Evolutionary conservation across 371 early-diverging fungal genomes (phyloP).

Genomic region (Mortierella sp.): DNA sequence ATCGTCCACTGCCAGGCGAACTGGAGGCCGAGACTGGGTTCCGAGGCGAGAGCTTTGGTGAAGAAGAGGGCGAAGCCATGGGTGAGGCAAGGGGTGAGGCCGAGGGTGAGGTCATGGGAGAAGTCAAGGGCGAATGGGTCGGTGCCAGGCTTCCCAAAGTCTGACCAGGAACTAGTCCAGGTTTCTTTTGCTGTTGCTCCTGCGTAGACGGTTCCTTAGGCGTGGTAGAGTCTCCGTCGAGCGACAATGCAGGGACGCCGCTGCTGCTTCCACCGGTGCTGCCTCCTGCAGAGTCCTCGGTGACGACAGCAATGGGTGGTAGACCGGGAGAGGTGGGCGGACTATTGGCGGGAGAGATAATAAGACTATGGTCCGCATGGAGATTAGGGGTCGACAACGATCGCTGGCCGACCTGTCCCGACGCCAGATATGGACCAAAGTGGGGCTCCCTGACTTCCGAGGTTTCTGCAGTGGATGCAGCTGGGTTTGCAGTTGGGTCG

Average conservation of each 20-base stretch:
- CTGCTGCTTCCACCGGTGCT: too few species aligned
- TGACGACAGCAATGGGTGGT: conserved; percentile 28
- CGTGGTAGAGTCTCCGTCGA: conserved; percentile 1
- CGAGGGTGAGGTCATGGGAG: too few species aligned
- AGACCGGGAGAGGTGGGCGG: conserved; percentile 43
- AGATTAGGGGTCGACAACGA: conserved; percentile 51
- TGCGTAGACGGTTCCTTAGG: too few species aligned
- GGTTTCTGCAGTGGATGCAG: conserved; percentile 12
- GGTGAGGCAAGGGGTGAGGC: conserved; percentile 20
- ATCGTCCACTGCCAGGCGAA: too few species aligned
- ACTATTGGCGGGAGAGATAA: conserved; percentile 42
- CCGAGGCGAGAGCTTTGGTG: conserved; percentile 20
- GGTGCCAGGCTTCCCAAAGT: neutral
- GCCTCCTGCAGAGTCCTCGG: neutral
- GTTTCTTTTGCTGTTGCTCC: too few species aligned
- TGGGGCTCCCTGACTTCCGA: conserved; percentile 4
- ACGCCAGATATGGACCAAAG: conserved; percentile 34
- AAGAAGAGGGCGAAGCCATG: conserved; percentile 32
- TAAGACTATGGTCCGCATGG: conserved; percentile 37
- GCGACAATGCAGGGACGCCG: too few species aligned
- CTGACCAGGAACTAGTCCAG: neutral
- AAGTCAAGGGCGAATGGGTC: too few species aligned
- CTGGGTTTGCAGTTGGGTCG: conserved; percentile 21
- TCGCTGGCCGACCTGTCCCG: conserved; percentile 25
- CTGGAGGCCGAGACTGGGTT: neutral